A percentile compares a stretch with the other conserved stretches of the same genome.
Conservation (phyloP, 768 basidiomycete species). For the Boletus bicolor region DNA sequence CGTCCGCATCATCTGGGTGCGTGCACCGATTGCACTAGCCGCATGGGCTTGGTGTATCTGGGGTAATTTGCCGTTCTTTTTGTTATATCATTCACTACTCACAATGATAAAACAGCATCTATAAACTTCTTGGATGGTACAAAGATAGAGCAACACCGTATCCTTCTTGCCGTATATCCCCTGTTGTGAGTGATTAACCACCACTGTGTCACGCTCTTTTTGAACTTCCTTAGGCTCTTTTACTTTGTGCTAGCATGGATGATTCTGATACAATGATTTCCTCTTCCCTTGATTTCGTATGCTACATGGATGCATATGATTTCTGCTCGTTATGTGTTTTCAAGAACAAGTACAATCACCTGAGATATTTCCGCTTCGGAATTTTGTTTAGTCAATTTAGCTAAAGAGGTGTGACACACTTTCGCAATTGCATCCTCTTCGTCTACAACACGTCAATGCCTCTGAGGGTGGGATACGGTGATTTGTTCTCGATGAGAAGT, state of each 20-base stretch:
- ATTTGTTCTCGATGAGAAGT: not conserved
- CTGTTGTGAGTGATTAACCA: constrained; percentile 58
- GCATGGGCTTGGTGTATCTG: constrained; percentile 97
- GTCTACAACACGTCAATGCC: constrained; percentile 17
- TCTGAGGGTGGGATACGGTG: constrained; percentile 34
- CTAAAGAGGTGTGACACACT: not conserved
- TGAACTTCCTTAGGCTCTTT: constrained; percentile 57
- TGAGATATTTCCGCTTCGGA: not conserved
- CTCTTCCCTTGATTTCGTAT: not conserved
- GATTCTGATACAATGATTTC: constrained; percentile 80
- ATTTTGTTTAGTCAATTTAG: constrained; percentile 1
- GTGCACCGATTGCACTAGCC: constrained; percentile 79
- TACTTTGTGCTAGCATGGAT: constrained; percentile 97
- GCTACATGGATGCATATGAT: constrained; percentile 13
- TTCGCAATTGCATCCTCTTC: not conserved
- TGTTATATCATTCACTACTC: not conserved
- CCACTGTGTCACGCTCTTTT: not conserved
- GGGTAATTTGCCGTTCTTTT: constrained; percentile 51
- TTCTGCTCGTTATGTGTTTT: constrained; percentile 3
- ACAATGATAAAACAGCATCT: constrained; percentile 53
- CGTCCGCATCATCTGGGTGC: constrained; percentile 79
- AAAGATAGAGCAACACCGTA: constrained; percentile 86
- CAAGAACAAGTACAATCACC: not conserved
- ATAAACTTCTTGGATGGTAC: constrained; percentile 96
- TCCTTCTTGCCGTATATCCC: constrained; percentile 94